phyloP scores from a whole-genome alignment of 1,139 yeast species.

The Candida glucosophila region DNA sequence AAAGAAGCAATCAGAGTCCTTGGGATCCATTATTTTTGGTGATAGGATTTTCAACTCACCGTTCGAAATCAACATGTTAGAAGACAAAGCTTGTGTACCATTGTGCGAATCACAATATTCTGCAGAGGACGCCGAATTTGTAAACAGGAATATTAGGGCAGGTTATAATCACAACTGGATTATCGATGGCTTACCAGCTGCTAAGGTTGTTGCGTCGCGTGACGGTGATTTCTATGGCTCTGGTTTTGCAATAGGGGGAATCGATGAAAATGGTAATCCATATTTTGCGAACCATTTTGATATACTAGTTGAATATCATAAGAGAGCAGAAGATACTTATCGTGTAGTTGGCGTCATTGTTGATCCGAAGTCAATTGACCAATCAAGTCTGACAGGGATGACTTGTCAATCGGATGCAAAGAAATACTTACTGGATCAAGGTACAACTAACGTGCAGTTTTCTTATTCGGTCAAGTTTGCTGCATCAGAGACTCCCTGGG shows the following conservation, averaged over 20 bases:
- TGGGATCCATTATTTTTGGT: constrained; percentile 91
- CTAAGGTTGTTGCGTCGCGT: constrained; percentile 48
- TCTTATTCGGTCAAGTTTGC: constrained; percentile 50
- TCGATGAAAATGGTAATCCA: constrained; percentile 41
- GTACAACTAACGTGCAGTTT: constrained; percentile 23
- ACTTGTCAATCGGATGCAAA: constrained; percentile 28
- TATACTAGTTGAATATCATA: constrained; percentile 73
- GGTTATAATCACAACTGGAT: constrained; percentile 90
- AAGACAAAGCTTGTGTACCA: constrained; percentile 54
- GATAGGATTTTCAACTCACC: constrained; percentile 94
- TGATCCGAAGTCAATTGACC: constrained; percentile 53
- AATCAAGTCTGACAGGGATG: constrained; percentile 21
- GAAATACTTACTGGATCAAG: constrained; percentile 20
- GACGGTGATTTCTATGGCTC: constrained; percentile 57
- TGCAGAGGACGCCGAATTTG: constrained; percentile 60
- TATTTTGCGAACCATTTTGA: constrained; percentile 75
- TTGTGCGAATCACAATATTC: constrained; percentile 59
- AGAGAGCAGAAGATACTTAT: constrained; percentile 55
- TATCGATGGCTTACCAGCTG: constrained; percentile 92
- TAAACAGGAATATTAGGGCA: constrained; percentile 68
- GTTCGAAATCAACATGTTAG: constrained; percentile 68
- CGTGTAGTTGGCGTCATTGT: constrained; percentile 91
- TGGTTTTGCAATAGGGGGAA: constrained; percentile 73
- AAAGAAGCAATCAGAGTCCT: constrained; percentile 73
- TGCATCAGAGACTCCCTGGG: constrained; percentile 78